Base-by-base conservation (phyloP, 2,329 filamentous ascomycete genomes). In the Colletotrichum sojae region DNA sequence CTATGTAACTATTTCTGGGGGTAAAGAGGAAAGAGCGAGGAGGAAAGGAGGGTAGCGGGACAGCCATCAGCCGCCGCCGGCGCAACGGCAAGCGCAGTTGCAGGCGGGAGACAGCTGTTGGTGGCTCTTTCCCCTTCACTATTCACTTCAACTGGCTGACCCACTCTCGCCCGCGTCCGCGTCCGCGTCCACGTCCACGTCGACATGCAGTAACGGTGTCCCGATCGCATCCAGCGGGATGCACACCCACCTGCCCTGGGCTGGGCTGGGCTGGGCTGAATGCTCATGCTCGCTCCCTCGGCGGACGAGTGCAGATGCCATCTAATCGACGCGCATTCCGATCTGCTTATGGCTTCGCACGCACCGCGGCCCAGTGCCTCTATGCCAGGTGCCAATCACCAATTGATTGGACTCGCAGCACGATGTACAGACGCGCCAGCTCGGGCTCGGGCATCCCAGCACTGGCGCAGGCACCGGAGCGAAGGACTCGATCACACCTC, bases 221-320 rank as follows among this genome's bases (percentile, higher is more conserved):
- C 45, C 45, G 45, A 18, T 18, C 18, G 16, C 16, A 48, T 48
- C 16, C 18, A 52, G 9, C 49, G 16, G 39, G 25, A 69, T 52
- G 62, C 62, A 67, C 56, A 61, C 27, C 67, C 56, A 61, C 27
- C 67, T 69, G 61, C 57, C 27, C 67, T 69, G 61, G 54, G 65
- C 22, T 25, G 22, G 22, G 22, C 22, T 22, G 22, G 9, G 8
- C 31, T 36, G 31, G 31, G 31, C 31, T 36, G 31, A 36, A 36
- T 36, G 51, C 43, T 65, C 46, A 18, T 57, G 22, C 31, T 36
- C 31, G 53, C 53, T 49, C 36, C 61, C 10, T 56, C 54, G 46
- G 39, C 61, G 54, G 66, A 59, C 36, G 36, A 36, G 45, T 66
- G 67, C 67, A 69, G 56, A 67, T 69, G 62, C 63, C 67, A 69